phyloP scores from a whole-genome alignment of 2,329 filamentous ascomycete species.

The Ophiostoma sp. region DNA sequence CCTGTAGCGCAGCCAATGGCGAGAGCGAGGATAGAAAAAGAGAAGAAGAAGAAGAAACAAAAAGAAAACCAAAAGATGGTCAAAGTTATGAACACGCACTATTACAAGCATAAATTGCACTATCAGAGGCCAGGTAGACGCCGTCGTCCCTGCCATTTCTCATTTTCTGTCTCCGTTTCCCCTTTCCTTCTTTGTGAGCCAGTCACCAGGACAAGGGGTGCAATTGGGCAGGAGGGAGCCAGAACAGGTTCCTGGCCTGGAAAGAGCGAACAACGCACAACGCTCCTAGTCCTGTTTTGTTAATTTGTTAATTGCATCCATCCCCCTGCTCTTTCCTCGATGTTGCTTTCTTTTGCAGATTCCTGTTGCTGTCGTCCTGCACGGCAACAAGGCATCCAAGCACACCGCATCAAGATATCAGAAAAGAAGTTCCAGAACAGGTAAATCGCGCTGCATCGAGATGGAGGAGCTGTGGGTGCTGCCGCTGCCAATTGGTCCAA shows the following conservation, averaged over 20 bases:
- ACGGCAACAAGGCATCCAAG: not conserved
- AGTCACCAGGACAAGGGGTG: not conserved
- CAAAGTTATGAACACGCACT: not conserved
- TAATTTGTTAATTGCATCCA: no score
- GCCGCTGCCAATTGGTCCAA: not conserved
- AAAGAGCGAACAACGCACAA: not conserved
- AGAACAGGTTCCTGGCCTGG: not conserved
- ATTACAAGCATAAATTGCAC: not conserved
- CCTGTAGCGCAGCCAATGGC: constrained; percentile 1
- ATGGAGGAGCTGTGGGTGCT: not conserved
- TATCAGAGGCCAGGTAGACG: not conserved
- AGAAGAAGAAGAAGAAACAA: not conserved
- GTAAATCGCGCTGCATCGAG: not conserved
- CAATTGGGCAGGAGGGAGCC: not conserved
- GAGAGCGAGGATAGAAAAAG: not conserved
- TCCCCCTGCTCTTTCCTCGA: not conserved
- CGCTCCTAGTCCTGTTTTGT: not conserved
- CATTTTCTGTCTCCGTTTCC: not conserved
- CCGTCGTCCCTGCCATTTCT: constrained; percentile 1
- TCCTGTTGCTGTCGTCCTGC: not conserved
- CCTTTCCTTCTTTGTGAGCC: not conserved
- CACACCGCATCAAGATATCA: not conserved
- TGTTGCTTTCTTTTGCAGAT: constrained; percentile 6
- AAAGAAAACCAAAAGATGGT: not conserved
- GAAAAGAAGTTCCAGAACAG: not conserved